These are phyloP conservation scores for Oryza brachyantha DNA, from an alignment of 176 grass and related monocot species.

Conservation along the genomic window DNA sequence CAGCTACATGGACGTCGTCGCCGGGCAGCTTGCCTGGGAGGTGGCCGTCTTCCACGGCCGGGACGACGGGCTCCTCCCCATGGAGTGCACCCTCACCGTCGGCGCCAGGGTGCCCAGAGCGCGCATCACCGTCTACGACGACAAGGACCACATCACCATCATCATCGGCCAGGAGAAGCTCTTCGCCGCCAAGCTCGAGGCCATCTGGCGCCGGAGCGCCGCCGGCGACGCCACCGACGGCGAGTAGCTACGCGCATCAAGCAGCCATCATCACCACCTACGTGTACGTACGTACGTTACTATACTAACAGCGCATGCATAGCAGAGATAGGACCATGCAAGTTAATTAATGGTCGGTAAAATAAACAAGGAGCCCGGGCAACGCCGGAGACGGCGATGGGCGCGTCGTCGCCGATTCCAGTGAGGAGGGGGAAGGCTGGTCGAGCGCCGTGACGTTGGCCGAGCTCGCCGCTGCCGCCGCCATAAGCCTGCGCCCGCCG, in stretches of 20 bases:
- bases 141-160: slow-evolving; percentile 90
- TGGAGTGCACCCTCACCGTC: slow-evolving; percentile 61
- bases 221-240: background rate
- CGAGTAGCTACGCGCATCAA: slow-evolving; percentile 4
- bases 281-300: background rate
- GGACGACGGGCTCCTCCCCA: slow-evolving; percentile 83
- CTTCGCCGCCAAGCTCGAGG: slow-evolving; percentile 89
- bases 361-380: too few species aligned
- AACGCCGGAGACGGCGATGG: too few species aligned
- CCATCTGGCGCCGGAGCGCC: slow-evolving; percentile 56
- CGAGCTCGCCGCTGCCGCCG: too few species aligned
- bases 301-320: slow-evolving; percentile 8
- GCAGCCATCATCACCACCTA: background rate
- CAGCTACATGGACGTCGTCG: slow-evolving; percentile 60
- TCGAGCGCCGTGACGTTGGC: too few species aligned
- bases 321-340: background rate
- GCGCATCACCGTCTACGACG: slow-evolving; percentile 58
- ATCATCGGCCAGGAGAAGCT: slow-evolving; percentile 69
- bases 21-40: slow-evolving; percentile 46
- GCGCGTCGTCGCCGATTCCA: too few species aligned
- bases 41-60: slow-evolving; percentile 75
- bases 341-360: background rate
- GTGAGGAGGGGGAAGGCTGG: too few species aligned
- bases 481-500: too few species aligned
- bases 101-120: slow-evolving; percentile 56